Evolutionary conservation across 2,329 filamentous ascomycete genomes (phyloP).

Genomic region (Myriosclerotinia duriaeana): DNA sequence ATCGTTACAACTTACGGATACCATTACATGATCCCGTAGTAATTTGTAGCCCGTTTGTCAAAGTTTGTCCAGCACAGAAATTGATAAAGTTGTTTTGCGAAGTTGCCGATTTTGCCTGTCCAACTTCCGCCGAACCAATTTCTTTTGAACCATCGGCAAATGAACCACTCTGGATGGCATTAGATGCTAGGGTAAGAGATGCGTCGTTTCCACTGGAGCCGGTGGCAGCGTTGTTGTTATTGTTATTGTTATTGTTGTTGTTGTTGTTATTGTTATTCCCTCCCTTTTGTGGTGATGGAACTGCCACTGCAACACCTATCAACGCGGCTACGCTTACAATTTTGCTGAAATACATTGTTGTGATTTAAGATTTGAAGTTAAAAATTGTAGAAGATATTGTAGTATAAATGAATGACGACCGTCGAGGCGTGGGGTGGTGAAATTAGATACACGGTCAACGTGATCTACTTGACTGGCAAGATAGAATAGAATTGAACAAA

Average conservation of each 20-base stretch:
- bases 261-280: neutral
- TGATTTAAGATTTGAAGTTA: conserved; percentile 14
- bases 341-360: conserved; percentile 32
- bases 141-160: conserved; percentile 34
- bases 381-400: conserved; percentile 15
- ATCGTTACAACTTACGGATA: conserved; percentile 37
- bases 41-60: conserved; percentile 62
- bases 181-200: conserved; percentile 31
- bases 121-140: conserved; percentile 32
- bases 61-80: conserved; percentile 41
- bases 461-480: conserved; percentile 42
- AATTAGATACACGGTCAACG: conserved; percentile 42
- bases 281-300: conserved; percentile 25
- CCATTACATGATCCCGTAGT: conserved; percentile 60
- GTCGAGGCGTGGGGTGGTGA: conserved; percentile 38
- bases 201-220: conserved; percentile 15
- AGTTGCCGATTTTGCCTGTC: conserved; percentile 35
- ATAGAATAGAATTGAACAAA: conserved; percentile 29
- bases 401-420: conserved; percentile 38
- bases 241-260: too few relatives aligned
- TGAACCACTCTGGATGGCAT: conserved; percentile 39
- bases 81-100: conserved; percentile 42
- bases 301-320: conserved; percentile 30
- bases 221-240: neutral
- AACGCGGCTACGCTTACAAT: conserved; percentile 34